These are phyloP conservation scores for Metschnikowia continentalis DNA, from an alignment of 805 yeast species.

Conservation along the genomic window DNA sequence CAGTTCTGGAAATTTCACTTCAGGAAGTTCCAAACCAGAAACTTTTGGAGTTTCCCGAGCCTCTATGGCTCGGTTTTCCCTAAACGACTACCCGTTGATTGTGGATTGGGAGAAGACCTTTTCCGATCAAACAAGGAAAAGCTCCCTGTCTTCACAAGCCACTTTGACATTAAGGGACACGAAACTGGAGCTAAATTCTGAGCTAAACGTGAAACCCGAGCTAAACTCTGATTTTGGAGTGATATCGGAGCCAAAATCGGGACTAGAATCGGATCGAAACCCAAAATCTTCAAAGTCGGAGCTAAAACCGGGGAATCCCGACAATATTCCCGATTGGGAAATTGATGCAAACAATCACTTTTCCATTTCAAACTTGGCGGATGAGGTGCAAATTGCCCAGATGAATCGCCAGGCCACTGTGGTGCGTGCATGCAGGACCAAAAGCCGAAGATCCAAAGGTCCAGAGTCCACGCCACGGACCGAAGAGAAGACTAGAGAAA, in stretches of 20 bases:
- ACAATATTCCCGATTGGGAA: too few relatives aligned
- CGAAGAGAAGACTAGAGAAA: background rate
- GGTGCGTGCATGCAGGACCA: constrained; percentile 1
- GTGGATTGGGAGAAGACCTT: background rate
- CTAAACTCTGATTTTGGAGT: too few relatives aligned
- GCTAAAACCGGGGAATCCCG: too few relatives aligned
- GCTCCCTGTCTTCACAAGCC: background rate
- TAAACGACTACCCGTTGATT: background rate
- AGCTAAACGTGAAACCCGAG: background rate
- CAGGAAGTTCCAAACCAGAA: too few relatives aligned
- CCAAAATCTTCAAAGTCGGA: too few relatives aligned
- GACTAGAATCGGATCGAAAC: too few relatives aligned
- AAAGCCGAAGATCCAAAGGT: background rate
- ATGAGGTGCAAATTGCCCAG: background rate
- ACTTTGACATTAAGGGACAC: background rate
- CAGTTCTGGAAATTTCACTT: too few relatives aligned
- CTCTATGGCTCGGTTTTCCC: background rate
- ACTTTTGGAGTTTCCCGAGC: too few relatives aligned
- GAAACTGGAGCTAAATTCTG: background rate
- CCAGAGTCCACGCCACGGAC: background rate
- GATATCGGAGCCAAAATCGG: too few relatives aligned
- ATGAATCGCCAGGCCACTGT: background rate
- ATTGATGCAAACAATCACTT: background rate
- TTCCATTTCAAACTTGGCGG: background rate
- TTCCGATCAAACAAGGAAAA: background rate